Percentiles rank a stretch among this genome's conserved stretches.
Evolutionary conservation across 2,329 filamentous ascomycete genomes (phyloP).

Genomic region (Ophiostoma novo-ulmi): DNA sequence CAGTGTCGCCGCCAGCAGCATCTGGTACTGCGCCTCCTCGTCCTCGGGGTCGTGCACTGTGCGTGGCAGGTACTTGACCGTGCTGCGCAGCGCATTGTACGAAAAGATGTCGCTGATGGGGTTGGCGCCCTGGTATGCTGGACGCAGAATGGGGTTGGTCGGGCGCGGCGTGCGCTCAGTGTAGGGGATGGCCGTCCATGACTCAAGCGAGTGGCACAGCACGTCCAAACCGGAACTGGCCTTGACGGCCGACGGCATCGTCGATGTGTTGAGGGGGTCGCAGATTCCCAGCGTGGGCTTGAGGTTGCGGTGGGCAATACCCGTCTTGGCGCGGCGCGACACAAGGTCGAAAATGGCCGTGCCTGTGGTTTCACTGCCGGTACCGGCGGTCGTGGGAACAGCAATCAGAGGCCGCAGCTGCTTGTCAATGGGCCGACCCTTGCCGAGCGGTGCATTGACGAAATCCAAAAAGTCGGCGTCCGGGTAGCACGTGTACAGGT

Average conservation of each 20-base stretch:
- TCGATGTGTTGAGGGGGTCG: slow-evolving; percentile 81
- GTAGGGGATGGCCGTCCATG: slow-evolving; percentile 96
- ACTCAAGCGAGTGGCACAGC: slow-evolving; percentile 89
- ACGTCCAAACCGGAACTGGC: slow-evolving; percentile 90
- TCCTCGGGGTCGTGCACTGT: slow-evolving; percentile 86
- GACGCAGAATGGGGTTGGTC: slow-evolving; percentile 80
- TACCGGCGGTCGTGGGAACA: slow-evolving; percentile 79
- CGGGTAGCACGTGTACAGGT: slow-evolving; percentile 84
- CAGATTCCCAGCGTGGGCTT: slow-evolving; percentile 92
- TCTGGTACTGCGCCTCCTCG: slow-evolving; percentile 85
- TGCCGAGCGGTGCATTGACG: slow-evolving; percentile 89
- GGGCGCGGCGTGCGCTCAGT: slow-evolving; percentile 79
- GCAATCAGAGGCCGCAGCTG: slow-evolving; percentile 72
- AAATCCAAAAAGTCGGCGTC: slow-evolving; percentile 96
- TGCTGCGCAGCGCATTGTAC: slow-evolving; percentile 73
- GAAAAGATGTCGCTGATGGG: slow-evolving; percentile 98
- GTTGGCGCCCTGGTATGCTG: slow-evolving; percentile 95
- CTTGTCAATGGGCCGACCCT: slow-evolving; percentile 68
- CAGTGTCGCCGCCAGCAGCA: slow-evolving; percentile 88
- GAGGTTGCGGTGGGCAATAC: slow-evolving; percentile 88
- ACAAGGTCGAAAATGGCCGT: slow-evolving; percentile 97
- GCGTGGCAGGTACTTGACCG: slow-evolving; percentile 87
- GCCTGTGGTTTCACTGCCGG: slow-evolving; percentile 89
- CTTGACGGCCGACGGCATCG: slow-evolving; percentile 93
- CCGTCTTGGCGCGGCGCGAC: slow-evolving; percentile 85